Conservation (phyloP, 345 rosid genomes). For the Camelina hispida region DNA sequence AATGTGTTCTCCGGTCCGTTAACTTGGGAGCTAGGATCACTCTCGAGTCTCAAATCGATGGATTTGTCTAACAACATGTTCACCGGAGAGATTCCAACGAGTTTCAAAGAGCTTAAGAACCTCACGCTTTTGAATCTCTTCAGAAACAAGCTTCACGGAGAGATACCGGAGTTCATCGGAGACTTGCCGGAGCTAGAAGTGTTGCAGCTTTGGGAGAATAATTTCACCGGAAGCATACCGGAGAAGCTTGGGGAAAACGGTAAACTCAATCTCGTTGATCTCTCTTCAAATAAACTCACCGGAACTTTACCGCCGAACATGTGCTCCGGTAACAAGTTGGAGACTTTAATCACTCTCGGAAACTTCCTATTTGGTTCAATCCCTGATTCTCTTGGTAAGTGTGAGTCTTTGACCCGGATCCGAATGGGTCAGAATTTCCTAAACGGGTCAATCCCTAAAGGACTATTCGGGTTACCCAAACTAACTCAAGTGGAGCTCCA, state of each 20-base stretch:
- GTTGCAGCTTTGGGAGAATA: conserved; percentile 90
- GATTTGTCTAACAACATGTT: conserved; percentile 88
- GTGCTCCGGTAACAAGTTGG: conserved; percentile 70
- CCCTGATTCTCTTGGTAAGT: conserved; percentile 74
- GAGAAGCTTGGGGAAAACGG: conserved; percentile 68
- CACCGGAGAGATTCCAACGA: conserved; percentile 71
- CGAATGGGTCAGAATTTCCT: conserved; percentile 90
- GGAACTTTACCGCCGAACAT: conserved; percentile 71
- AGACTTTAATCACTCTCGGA: conserved; percentile 72
- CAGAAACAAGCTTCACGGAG: conserved; percentile 80
- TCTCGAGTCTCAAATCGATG: conserved; percentile 76
- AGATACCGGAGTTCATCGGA: conserved; percentile 80
- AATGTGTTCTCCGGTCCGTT: conserved; percentile 68
- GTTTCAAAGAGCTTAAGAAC: conserved; percentile 65
- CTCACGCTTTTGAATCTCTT: conserved; percentile 78
- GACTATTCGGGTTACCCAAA: conserved; percentile 71
- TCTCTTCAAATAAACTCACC: conserved; percentile 82
- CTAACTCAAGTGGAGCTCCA: conserved; percentile 84
- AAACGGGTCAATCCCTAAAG: conserved; percentile 85
- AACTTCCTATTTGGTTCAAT: conserved; percentile 83
- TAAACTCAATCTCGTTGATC: conserved; percentile 61
- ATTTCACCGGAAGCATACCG: conserved; percentile 81
- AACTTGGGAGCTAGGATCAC: conserved; percentile 62
- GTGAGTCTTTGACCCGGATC: conserved; percentile 70
- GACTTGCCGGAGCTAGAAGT: conserved; percentile 78